phyloP scores from a whole-genome alignment of 148 eudicot genomes.

The Agrostemma githago region DNA sequence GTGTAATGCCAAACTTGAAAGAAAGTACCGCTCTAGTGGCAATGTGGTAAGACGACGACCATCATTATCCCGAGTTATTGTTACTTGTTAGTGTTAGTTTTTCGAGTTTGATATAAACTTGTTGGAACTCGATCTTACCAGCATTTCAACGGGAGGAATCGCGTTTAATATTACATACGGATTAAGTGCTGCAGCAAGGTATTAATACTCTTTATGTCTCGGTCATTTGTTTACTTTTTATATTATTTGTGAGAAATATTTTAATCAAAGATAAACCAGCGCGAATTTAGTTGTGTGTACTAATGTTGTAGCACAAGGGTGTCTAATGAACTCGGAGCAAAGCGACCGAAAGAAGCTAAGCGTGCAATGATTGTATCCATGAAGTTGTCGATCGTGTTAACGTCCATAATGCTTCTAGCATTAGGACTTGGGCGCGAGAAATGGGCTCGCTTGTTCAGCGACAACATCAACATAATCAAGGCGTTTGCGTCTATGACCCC shows the following conservation, averaged over 20 bases:
- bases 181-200: constrained; percentile 89
- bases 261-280: background rate
- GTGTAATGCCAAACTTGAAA: constrained; percentile 63
- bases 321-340: constrained; percentile 82
- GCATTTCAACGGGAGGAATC: constrained; percentile 67
- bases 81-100: background rate
- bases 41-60: constrained; percentile 52
- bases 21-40: constrained; percentile 68
- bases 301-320: constrained; percentile 63
- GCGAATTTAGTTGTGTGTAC: background rate
- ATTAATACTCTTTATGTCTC: background rate
- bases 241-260: too few species aligned
- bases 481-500: constrained; percentile 60
- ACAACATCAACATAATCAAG: constrained; percentile 37
- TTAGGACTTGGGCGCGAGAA: constrained; percentile 47
- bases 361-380: constrained; percentile 59
- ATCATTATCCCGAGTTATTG: background rate
- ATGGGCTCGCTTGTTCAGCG: constrained; percentile 67
- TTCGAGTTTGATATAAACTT: background rate
- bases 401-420: constrained; percentile 35
- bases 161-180: constrained; percentile 65
- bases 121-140: constrained; percentile 13
- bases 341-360: constrained; percentile 48
- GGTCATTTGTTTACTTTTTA: too few species aligned
- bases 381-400: constrained; percentile 55